Base-by-base conservation (phyloP, 345 rosid species). In the Citrus maxima region DNA sequence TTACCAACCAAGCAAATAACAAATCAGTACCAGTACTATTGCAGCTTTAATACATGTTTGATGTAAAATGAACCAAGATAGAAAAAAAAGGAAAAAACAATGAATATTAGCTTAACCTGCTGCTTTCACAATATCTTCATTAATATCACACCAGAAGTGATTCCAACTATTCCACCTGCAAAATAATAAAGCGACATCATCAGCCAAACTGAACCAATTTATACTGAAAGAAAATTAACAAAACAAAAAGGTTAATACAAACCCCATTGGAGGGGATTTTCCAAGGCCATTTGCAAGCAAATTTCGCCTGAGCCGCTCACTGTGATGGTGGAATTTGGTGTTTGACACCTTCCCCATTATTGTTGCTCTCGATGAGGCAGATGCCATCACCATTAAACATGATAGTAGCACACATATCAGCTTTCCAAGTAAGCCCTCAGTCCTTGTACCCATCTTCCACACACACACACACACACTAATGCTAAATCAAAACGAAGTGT, bases 201-300 rank as follows among this genome's bases (percentile, higher is more conserved):
- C 22, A 46, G 51, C 18, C 51, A 3, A 46, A 46, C 18, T 13
- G 51, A 46, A 46, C 51, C 18, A 13, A 12, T 46, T 46, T 46
- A 13, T 4, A 12, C 51, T 13, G 18, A 3, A 46, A 46, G 13
- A 46, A 46, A 46, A 3, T 18, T 10, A 37, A 10, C 3, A 2
- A 19, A 22, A 14, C 37, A 69, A 56, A 22, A 30, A 55, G 14
- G 14, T 82, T 12, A 27, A 18, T 25, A 27, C 73, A 49, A 13
- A 89, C 94, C 94, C 92, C 94, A 89, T 88, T 59, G 84, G 89
- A 22, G 92, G 92, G 84, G 90, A 62, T 3, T 60, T 83, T 72
- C 84, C 92, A 55, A 88, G 90, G 78, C 90, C 92, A 69, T 90
- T 88, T 30, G 67, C 81, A 64, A 89, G 35, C 79, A 90, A 80